These are phyloP conservation scores for Yarrowia sp. DNA, from an alignment of 805 yeast genomes.

Conservation along the genomic window DNA sequence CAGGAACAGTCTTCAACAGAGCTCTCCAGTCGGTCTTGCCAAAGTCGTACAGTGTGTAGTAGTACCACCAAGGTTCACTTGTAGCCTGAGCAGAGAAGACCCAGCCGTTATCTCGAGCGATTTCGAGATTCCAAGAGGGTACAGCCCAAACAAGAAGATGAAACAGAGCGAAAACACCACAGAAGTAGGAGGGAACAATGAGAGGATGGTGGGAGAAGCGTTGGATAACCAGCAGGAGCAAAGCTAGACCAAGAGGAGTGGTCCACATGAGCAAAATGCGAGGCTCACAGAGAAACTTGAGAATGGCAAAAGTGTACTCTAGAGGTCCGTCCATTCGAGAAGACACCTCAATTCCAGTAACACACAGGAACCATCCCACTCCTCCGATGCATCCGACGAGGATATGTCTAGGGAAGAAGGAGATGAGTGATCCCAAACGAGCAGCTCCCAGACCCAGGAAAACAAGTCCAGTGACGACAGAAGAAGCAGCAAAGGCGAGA, in stretches of 20 bases:
- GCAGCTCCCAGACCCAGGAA: conserved; percentile 76
- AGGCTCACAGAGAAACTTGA: conserved; percentile 27
- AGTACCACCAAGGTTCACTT: conserved; percentile 82
- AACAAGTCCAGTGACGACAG: conserved; percentile 81
- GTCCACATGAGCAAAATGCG: conserved; percentile 63
- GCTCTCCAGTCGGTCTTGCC: conserved; percentile 70
- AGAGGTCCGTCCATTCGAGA: conserved; percentile 75
- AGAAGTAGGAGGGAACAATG: conserved; percentile 78
- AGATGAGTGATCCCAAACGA: conserved; percentile 79
- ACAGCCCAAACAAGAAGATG: conserved; percentile 64
- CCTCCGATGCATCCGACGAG: conserved; percentile 98
- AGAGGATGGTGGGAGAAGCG: conserved; percentile 64
- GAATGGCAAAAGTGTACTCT: conserved; percentile 57
- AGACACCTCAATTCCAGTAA: conserved; percentile 91
- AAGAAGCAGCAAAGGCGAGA: conserved; percentile 76
- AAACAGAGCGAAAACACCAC: conserved; percentile 63
- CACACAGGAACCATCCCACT: conserved; percentile 87
- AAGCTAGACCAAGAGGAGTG: conserved; percentile 65
- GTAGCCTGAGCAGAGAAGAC: conserved; percentile 66
- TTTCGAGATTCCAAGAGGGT: conserved; percentile 61
- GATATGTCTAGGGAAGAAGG: conserved; percentile 94
- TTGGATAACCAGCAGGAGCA: conserved; percentile 59
- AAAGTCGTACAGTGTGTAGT: conserved; percentile 72
- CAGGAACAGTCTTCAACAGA: conserved; percentile 69
- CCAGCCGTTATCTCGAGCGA: conserved; percentile 78